A percentile compares a stretch with the other conserved stretches of the same genome.
phyloP scores from a whole-genome alignment of 1,139 yeast species.

The Geotrichum bryndzae region DNA sequence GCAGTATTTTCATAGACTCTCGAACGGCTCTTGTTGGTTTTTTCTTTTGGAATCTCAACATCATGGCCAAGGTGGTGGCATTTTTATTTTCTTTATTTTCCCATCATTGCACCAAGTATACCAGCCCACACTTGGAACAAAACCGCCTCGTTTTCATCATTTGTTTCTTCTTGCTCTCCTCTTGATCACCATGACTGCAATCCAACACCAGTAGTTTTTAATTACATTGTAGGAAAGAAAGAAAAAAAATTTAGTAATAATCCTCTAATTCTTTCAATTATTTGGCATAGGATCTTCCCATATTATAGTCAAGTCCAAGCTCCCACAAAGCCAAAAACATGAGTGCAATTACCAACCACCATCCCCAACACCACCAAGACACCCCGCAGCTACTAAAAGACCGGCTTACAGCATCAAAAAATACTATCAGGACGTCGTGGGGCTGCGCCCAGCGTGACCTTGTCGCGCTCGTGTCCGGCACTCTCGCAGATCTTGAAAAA shows the following conservation, averaged over 20 bases:
- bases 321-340: no score
- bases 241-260: no score
- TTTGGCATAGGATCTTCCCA: no score
- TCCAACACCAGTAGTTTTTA: no score
- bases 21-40: no score
- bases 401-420: neutral
- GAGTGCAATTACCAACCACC: neutral
- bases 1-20: no score
- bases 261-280: no score
- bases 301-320: no score
- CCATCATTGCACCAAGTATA: neutral
- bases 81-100: no score
- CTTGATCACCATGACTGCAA: neutral
- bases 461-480: neutral
- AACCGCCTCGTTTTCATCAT: no score
- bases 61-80: no score
- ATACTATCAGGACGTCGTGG: neutral
- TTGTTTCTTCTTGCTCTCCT: neutral
- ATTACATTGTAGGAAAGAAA: neutral
- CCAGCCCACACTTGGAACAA: neutral
- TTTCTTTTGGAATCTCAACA: no score
- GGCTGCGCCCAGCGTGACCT: neutral
- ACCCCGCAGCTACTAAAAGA: neutral
- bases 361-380: neutral
- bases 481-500: neutral